phyloP scores from a whole-genome alignment of 306 rosid species.

The Delonix regia region DNA sequence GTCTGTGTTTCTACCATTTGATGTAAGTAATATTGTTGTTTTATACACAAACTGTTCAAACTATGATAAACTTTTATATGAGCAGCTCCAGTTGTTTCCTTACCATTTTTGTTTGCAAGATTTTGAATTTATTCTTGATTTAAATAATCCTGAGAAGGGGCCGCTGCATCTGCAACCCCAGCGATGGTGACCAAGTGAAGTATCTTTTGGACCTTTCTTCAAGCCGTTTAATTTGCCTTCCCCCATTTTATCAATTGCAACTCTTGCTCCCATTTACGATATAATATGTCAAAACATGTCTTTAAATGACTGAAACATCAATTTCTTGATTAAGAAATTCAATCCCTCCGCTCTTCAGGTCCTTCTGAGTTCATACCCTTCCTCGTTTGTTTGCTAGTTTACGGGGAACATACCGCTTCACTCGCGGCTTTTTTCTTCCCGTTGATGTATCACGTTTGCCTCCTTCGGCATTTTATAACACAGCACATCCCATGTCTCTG shows the following conservation, averaged over 20 bases:
- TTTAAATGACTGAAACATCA: neutral
- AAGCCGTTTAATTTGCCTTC: constrained; percentile 27
- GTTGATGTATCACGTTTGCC: neutral
- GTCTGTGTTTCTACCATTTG: constrained; percentile 47
- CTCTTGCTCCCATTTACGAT: neutral
- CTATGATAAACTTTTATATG: constrained; percentile 60
- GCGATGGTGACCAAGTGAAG: constrained; percentile 36
- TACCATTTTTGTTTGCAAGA: constrained; percentile 13
- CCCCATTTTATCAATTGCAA: neutral
- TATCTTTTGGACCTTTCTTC: constrained; percentile 40
- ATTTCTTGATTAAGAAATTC: neutral
- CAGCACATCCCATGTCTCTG: neutral
- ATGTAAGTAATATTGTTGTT: constrained; percentile 66
- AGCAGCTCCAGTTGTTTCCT: constrained; percentile 47
- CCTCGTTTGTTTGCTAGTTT: neutral
- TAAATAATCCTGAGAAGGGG: constrained; percentile 30
- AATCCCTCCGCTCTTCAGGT: neutral
- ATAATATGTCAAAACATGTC: neutral
- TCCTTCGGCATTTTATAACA: neutral
- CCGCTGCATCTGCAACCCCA: constrained; percentile 22
- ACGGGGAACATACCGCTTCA: neutral
- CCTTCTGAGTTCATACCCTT: neutral
- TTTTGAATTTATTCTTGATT: neutral
- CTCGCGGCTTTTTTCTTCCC: neutral
- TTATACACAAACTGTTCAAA: constrained; percentile 49